Base-by-base conservation (phyloP, 352 stramenopile genomes). In the Phytophthora chlamydospora region DNA sequence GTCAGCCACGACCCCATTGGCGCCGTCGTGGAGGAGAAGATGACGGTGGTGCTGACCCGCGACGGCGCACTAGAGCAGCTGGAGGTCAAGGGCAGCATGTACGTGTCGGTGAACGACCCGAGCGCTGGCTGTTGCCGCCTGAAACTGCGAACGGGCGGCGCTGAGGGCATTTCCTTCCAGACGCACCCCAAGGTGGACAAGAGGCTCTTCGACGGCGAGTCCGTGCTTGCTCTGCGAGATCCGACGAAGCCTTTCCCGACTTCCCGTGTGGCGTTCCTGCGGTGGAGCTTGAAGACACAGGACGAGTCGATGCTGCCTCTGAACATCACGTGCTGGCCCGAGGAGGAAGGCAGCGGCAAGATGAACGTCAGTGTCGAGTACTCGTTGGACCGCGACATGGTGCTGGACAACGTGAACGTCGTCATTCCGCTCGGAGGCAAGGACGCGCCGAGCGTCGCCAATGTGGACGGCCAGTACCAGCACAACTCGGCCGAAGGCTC, bases 111-210 rank as follows among this genome's bases (percentile, higher is more conserved):
- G 29, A 94, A 96, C 44, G 83, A 96, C 50, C 78, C 80, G 7
- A 78, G 72, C 34, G 88, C 78, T 39, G 81, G 75, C 4, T 80
- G 70, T 43, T 93, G 85, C 68, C 79, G 85, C 27, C 66, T 96
- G 11, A 90, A 92, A 56, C 70, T 96, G 51, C 83, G 72, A 35
- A 86, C 75, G 32, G 85, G 80, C 44, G 73, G 60, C 10, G 78
- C 68, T 4, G 89, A 93, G 33, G 87, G 85, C 40, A 81, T 96
- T 38, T 82, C 79, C 9, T 93, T 94, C 70, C 87, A 92, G 73
- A 94, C 87, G 21, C 87, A 96, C 57, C 87, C 87, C 4, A 96
- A 96, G 63, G 76, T 96, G 42, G 87, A 96, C 78, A 96, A 96
- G 78, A 87, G 77, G 35, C 64, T 96, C 17, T 96, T 93, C 39